These are phyloP conservation scores for Colletotrichum cordylinicola DNA, from an alignment of 2,329 filamentous ascomycete species.

Conservation along the genomic window DNA sequence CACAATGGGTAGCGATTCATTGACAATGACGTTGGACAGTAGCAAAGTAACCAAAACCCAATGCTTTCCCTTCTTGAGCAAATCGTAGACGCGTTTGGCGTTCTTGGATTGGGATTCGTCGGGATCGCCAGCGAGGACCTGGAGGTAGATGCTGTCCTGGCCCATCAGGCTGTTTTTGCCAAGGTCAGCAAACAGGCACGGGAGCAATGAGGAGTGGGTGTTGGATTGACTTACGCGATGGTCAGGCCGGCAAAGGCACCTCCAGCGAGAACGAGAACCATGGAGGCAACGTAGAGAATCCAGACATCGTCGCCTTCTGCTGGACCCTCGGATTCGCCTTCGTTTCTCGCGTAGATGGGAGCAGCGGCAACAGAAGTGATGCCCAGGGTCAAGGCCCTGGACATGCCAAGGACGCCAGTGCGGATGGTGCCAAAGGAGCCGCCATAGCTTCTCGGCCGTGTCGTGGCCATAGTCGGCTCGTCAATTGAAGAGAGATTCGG, in stretches of 20 bases:
- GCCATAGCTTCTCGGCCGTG: slow-evolving; percentile 19
- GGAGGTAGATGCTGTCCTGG: slow-evolving; percentile 94
- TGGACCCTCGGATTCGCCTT: slow-evolving; percentile 53
- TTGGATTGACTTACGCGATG: slow-evolving; percentile 69
- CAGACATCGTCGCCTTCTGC: slow-evolving; percentile 71
- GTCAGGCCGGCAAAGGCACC: slow-evolving; percentile 96
- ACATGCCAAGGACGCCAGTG: slow-evolving; percentile 56
- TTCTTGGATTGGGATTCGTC: slow-evolving; percentile 87
- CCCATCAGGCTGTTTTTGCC: slow-evolving; percentile 57
- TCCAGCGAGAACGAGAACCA: slow-evolving; percentile 82
- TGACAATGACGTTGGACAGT: slow-evolving; percentile 96
- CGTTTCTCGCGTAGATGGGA: slow-evolving; percentile 41
- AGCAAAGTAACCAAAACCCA: slow-evolving; percentile 97
- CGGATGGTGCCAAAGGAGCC: slow-evolving; percentile 47
- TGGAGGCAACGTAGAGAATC: slow-evolving; percentile 81
- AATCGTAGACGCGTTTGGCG: slow-evolving; percentile 78
- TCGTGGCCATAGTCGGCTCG: slow-evolving; percentile 19
- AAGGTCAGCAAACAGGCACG: slow-evolving; percentile 15
- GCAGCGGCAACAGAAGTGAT: slow-evolving; percentile 55
- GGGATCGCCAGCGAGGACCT: slow-evolving; percentile 87
- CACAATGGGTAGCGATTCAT: slow-evolving; percentile 94
- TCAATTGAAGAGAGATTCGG: neutral
- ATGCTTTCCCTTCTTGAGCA: slow-evolving; percentile 90
- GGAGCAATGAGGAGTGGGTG: neutral
- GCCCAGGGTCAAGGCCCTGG: slow-evolving; percentile 55